Evolutionary conservation across 306 rosid genomes (phyloP).

Genomic region (Cicer arietinum): DNA sequence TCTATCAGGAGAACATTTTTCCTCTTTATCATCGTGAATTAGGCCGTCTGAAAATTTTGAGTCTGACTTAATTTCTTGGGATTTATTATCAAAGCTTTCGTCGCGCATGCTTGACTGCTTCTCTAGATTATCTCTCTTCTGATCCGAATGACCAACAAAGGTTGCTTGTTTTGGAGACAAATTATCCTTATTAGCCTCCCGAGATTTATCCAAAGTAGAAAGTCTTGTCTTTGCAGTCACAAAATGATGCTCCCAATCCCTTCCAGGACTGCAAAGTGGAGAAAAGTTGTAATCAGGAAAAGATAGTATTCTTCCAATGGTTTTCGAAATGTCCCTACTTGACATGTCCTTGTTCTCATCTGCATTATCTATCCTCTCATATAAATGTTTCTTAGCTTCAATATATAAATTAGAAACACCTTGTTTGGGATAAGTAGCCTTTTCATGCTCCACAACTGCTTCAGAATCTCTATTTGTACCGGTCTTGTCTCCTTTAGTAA

Average conservation of each 20-base stretch:
- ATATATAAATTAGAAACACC: constrained; percentile 67
- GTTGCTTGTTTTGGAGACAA: constrained; percentile 53
- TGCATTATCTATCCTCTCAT: constrained; percentile 68
- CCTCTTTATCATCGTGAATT: constrained; percentile 44
- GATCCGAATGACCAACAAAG: constrained; percentile 47
- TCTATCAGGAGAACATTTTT: constrained; percentile 42
- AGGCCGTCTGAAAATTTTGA: constrained; percentile 42
- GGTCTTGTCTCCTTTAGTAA: constrained; percentile 58
- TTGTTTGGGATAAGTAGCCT: constrained; percentile 51
- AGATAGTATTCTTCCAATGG: constrained; percentile 88
- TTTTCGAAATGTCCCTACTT: constrained; percentile 63
- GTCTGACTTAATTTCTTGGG: constrained; percentile 53
- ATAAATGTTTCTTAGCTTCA: constrained; percentile 88
- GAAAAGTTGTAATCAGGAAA: constrained; percentile 81
- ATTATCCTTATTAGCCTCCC: constrained; percentile 54
- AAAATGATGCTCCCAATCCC: constrained; percentile 71
- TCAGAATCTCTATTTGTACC: constrained; percentile 64
- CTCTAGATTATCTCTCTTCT: constrained; percentile 50
- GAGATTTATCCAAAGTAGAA: constrained; percentile 50
- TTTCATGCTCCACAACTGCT: constrained; percentile 54
- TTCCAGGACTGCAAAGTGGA: constrained; percentile 80
- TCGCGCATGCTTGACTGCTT: constrained; percentile 44
- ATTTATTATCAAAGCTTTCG: constrained; percentile 49
- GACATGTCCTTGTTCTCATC: constrained; percentile 64
- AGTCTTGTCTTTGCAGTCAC: constrained; percentile 68